phyloP scores from a whole-genome alignment of 2,329 filamentous ascomycete species.

The Neofusicoccum kwambonambiense region DNA sequence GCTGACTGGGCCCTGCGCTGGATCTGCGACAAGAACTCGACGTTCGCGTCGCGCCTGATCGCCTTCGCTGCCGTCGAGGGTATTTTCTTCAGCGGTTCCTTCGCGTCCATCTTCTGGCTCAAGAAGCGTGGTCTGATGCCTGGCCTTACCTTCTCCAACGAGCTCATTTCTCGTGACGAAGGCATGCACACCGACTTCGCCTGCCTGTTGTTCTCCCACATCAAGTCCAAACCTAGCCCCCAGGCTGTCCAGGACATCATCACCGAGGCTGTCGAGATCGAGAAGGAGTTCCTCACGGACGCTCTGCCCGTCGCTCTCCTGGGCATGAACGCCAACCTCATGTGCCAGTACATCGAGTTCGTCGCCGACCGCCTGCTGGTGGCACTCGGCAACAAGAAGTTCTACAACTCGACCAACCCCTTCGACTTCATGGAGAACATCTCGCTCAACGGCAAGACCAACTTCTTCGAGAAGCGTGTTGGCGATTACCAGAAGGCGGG shows the following conservation, averaged over 20 bases:
- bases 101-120: slow-evolving; percentile 99
- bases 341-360: slow-evolving; percentile 99
- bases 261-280: slow-evolving; percentile 87
- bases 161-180: slow-evolving; percentile 99
- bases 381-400: slow-evolving; percentile 89
- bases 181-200: slow-evolving; percentile 99
- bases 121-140: slow-evolving; percentile 99
- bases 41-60: slow-evolving; percentile 91
- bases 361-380: slow-evolving; percentile 93
- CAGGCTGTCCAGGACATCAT: slow-evolving; percentile 83
- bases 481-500: slow-evolving; percentile 99
- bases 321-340: slow-evolving; percentile 94
- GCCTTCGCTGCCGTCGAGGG: slow-evolving; percentile 98
- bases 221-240: slow-evolving; percentile 86
- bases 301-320: slow-evolving; percentile 89
- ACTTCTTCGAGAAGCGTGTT: slow-evolving; percentile 99
- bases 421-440: slow-evolving; percentile 99
- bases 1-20: slow-evolving; percentile 95
- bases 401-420: slow-evolving; percentile 89
- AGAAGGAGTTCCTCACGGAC: slow-evolving; percentile 97
- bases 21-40: slow-evolving; percentile 92
- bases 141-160: slow-evolving; percentile 97
- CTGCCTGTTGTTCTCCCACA: slow-evolving; percentile 94
- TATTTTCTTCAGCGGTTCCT: slow-evolving; percentile 99
- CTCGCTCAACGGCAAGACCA: slow-evolving; percentile 97